Conservation (phyloP, 2,329 filamentous ascomycete genomes). For the Pestalotiopsis sp. region DNA sequence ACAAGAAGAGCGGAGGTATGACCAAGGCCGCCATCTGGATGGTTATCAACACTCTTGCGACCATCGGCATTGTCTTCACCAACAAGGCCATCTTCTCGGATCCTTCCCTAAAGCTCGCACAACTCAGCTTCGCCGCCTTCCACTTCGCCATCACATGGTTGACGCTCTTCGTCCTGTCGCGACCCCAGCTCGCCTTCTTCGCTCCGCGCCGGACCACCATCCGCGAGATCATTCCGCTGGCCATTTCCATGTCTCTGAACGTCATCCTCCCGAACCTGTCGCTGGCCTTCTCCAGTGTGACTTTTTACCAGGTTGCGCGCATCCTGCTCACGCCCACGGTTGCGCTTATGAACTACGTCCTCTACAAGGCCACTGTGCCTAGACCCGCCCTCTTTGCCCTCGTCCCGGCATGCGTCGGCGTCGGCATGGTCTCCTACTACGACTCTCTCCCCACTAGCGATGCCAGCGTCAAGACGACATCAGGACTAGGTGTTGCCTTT, state of each 20-base stretch:
- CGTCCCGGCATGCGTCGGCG: slow-evolving; percentile 63
- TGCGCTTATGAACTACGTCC: slow-evolving; percentile 64
- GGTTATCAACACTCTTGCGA: slow-evolving; percentile 62
- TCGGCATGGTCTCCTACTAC: slow-evolving; percentile 69
- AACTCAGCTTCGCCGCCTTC: slow-evolving; percentile 68
- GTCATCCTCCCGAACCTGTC: slow-evolving; percentile 71
- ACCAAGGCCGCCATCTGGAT: slow-evolving; percentile 55
- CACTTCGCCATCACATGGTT: slow-evolving; percentile 69
- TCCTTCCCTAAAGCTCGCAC: slow-evolving; percentile 59
- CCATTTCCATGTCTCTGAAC: slow-evolving; percentile 67
- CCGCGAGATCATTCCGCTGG: slow-evolving; percentile 63
- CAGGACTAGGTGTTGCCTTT: slow-evolving; percentile 62
- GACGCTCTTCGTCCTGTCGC: slow-evolving; percentile 63
- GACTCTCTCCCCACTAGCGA: slow-evolving; percentile 57
- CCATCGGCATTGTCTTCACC: slow-evolving; percentile 68
- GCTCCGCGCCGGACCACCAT: slow-evolving; percentile 55
- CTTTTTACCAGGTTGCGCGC: slow-evolving; percentile 71
- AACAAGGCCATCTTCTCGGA: slow-evolving; percentile 72
- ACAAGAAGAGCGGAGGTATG: slow-evolving; percentile 32
- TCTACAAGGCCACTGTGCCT: slow-evolving; percentile 61
- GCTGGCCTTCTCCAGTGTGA: slow-evolving; percentile 67
- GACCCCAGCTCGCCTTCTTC: slow-evolving; percentile 61
- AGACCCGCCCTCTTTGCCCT: slow-evolving; percentile 54
- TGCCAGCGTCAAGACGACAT: slow-evolving; percentile 55
- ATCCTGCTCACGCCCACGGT: slow-evolving; percentile 68